These are phyloP conservation scores for Earliella scabrosa DNA, from an alignment of 1,284 basidiomycete species.

Conservation along the genomic window DNA sequence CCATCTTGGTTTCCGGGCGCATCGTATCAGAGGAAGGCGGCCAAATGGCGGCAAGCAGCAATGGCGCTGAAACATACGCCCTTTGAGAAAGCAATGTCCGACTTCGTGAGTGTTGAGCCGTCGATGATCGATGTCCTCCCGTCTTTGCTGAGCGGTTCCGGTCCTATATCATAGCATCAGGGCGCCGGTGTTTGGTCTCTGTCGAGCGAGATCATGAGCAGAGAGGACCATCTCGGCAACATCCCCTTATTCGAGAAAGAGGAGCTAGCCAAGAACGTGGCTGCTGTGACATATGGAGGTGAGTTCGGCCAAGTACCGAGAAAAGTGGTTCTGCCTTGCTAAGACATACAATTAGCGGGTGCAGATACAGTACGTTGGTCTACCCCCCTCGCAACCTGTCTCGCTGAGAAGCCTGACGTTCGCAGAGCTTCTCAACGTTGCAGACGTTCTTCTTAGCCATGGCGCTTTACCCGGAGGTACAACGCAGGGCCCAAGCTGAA, in stretches of 20 bases:
- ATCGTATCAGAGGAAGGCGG: constrained; percentile 47
- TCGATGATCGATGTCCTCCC: too few relatives aligned
- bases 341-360: neutral
- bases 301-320: too few relatives aligned
- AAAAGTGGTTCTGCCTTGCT: too few relatives aligned
- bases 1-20: constrained; percentile 49
- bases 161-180: neutral
- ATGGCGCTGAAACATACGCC: constrained; percentile 16
- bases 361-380: too few relatives aligned
- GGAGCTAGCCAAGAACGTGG: constrained; percentile 19
- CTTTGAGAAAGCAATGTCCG: constrained; percentile 14
- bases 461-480: constrained; percentile 40
- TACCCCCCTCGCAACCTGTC: too few relatives aligned
- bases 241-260: constrained; percentile 5
- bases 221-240: constrained; percentile 3
- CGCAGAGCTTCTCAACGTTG: constrained; percentile 21
- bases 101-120: constrained; percentile 9
- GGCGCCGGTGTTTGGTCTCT: constrained; percentile 9
- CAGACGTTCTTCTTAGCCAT: constrained; percentile 40
- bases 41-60: constrained; percentile 30
- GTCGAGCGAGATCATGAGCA: constrained; percentile 11
- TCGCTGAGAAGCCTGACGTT: neutral
- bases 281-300: constrained; percentile 17
- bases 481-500: constrained; percentile 40
- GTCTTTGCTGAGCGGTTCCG: neutral